Percentiles rank a stretch among this genome's conserved stretches.
Evolutionary conservation across 2,329 filamentous ascomycete species (phyloP).

Genomic region (Phialemoniopsis sp.): DNA sequence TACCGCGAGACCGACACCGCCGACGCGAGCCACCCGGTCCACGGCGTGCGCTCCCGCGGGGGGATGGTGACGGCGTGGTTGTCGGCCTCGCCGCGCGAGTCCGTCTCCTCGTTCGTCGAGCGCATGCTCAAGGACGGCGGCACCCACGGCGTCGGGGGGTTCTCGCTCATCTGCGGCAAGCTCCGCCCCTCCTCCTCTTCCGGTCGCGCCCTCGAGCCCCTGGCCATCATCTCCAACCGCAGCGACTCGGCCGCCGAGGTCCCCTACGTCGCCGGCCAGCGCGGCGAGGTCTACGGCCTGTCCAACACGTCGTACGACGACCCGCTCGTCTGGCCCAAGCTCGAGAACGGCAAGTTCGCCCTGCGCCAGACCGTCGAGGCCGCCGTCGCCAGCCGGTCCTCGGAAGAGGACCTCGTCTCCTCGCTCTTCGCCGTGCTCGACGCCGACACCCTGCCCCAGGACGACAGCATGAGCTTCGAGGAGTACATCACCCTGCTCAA

Average conservation of each 20-base stretch:
- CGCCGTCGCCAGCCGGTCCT: conserved; percentile 19
- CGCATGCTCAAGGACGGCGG: conserved; percentile 46
- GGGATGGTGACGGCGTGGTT: conserved; percentile 63
- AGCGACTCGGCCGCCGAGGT: conserved; percentile 48
- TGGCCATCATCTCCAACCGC: conserved; percentile 62
- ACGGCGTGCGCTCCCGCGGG: conserved; percentile 54
- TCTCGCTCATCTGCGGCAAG: conserved; percentile 63
- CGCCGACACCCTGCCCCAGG: conserved; percentile 48
- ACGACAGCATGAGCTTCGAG: conserved; percentile 41
- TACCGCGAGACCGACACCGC: conserved; percentile 52
- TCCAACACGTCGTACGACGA: conserved; percentile 59
- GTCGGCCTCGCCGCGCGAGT: conserved; percentile 40
- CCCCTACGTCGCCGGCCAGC: conserved; percentile 49
- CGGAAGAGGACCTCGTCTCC: conserved; percentile 45
- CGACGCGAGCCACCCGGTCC: conserved; percentile 47
- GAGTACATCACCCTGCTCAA: conserved; percentile 50
- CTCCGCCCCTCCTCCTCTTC: conserved; percentile 25
- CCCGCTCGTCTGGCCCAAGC: conserved; percentile 56
- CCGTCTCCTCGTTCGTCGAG: conserved; percentile 45
- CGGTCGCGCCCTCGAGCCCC: conserved; percentile 30
- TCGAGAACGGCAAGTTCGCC: conserved; percentile 45
- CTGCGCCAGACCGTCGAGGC: conserved; percentile 36
- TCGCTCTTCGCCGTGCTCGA: conserved; percentile 52
- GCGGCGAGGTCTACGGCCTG: conserved; percentile 51
- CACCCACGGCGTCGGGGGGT: conserved; percentile 60